Base-by-base conservation (phyloP, 768 basidiomycete species). In the Pisolithus tinctorius region DNA sequence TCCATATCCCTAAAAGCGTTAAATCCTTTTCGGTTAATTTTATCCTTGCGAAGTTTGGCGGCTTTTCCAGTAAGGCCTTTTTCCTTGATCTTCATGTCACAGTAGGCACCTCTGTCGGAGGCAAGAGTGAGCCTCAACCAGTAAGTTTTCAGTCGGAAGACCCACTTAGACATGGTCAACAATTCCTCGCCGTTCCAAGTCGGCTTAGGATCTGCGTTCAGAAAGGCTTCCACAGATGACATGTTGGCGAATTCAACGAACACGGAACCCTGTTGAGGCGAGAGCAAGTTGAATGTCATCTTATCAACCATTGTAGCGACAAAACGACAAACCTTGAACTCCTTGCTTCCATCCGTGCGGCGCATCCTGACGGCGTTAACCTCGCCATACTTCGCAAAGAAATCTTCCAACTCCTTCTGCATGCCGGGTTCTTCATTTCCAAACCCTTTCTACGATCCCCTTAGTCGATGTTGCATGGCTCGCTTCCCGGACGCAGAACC, bases 31-130 rank as follows among this genome's bases (percentile, higher is more conserved):
- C 69, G 69, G 38, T 71, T 69, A 47, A 84, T 77, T 43, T 65
- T 63, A 40, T 84, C 81, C 54, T 77, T 79, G 55, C 82, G 78
- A 55, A 79, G 69, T 41, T 73, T 72, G 13, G 86, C 85, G 14
- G 81, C 78, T 58, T 82, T 88, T 26, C 86, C 87, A 1, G 77
- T 82, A 42, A 96, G 77, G 9, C 91, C 92, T 69, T 96, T 93
- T 70, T 95, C 90, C 66, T 90, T 86, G 68, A 93, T 88, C 71
- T 96, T 97, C 93, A 93, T 93, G 57, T 91, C 83, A 60, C 92
- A 92, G 66, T 96, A 96, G 7, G 75, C 88, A 56, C 83, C 84
- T 62, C 89, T 92, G 55, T 29, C 42, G 14, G 29, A 52, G 4
- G 16, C 53, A 27, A 52, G 34, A 31, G 29, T 9, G 17, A 16